A percentile compares a stretch with the other conserved stretches of the same genome.
These are phyloP conservation scores for Fistulina hepatica DNA, from an alignment of 1,284 basidiomycete genomes.

Conservation along the genomic window DNA sequence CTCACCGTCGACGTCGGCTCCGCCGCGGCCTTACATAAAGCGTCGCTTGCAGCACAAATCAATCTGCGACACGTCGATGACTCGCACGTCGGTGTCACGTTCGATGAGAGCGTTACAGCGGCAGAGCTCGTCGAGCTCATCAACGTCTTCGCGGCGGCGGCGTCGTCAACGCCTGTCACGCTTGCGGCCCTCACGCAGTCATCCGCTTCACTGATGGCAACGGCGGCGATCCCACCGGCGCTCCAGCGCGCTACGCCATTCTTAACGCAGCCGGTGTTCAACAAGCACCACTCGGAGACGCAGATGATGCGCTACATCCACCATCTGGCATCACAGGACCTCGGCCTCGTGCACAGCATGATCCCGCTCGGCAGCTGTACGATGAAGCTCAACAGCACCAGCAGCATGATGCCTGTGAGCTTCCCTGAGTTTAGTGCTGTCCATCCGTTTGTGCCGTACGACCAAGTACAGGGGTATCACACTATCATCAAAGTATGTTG, in stretches of 20 bases:
- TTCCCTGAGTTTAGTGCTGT: slow-evolving; percentile 86
- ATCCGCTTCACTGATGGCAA: slow-evolving; percentile 16
- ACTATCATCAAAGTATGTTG: slow-evolving; percentile 61
- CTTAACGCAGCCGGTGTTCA: slow-evolving; percentile 86
- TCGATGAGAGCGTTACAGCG: slow-evolving; percentile 84
- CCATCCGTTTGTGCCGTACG: slow-evolving; percentile 87
- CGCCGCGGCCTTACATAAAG: slow-evolving; percentile 57
- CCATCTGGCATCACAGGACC: slow-evolving; percentile 88
- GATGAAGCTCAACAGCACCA: slow-evolving; percentile 96
- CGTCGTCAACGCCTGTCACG: slow-evolving; percentile 31
- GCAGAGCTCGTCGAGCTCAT: slow-evolving; percentile 69
- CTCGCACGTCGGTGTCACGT: slow-evolving; percentile 73
- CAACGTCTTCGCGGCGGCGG: slow-evolving; percentile 69
- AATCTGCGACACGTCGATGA: slow-evolving; percentile 81
- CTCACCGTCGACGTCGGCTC: slow-evolving; percentile 75
- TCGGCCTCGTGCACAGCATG: slow-evolving; percentile 93
- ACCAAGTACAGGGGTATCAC: slow-evolving; percentile 86
- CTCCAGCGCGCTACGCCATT: slow-evolving; percentile 68
- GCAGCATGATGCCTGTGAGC: slow-evolving; percentile 93
- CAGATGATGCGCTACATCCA: slow-evolving; percentile 97
- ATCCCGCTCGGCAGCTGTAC: slow-evolving; percentile 95
- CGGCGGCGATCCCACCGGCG: slow-evolving; percentile 37
- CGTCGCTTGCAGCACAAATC: slow-evolving; percentile 58
- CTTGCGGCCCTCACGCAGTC: slow-evolving; percentile 34
- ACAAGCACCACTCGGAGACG: slow-evolving; percentile 93